Conservation (phyloP, 306 rosid genomes). For the Astragalus membranaceus region DNA sequence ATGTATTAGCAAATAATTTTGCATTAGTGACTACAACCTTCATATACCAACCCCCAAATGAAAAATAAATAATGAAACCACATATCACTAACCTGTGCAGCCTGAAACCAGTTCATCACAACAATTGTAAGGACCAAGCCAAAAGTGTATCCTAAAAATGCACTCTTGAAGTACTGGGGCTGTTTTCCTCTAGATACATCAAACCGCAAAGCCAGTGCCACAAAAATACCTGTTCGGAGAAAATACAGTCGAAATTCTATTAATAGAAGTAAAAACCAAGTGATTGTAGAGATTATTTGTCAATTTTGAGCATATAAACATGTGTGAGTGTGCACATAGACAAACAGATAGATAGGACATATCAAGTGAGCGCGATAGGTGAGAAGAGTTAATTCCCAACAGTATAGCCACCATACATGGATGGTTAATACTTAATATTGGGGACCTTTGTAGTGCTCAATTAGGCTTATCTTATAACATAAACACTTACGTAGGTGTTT, state of each 20-base stretch:
- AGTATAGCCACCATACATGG: background rate
- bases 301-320: background rate
- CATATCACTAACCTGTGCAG: slow-evolving; percentile 79
- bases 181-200: slow-evolving; percentile 84
- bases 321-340: background rate
- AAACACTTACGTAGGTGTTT: background rate
- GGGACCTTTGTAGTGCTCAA: no score
- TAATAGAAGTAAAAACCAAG: background rate
- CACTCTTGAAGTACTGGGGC: slow-evolving; percentile 87
- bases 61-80: slow-evolving; percentile 2
- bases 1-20: background rate
- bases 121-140: slow-evolving; percentile 88
- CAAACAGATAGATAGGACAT: background rate
- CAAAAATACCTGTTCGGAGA: slow-evolving; percentile 73
- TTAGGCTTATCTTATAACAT: no score
- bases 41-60: background rate
- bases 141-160: slow-evolving; percentile 72
- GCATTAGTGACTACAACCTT: background rate
- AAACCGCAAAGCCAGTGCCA: slow-evolving; percentile 93
- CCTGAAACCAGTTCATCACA: slow-evolving; percentile 99
- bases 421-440: no score
- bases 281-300: background rate
- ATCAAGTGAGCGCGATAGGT: background rate
- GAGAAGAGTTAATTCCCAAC: background rate
- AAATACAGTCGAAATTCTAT: background rate